These are phyloP conservation scores for Neurospora sp. DNA, from an alignment of 495 filamentous ascomycete genomes.

Conservation along the genomic window DNA sequence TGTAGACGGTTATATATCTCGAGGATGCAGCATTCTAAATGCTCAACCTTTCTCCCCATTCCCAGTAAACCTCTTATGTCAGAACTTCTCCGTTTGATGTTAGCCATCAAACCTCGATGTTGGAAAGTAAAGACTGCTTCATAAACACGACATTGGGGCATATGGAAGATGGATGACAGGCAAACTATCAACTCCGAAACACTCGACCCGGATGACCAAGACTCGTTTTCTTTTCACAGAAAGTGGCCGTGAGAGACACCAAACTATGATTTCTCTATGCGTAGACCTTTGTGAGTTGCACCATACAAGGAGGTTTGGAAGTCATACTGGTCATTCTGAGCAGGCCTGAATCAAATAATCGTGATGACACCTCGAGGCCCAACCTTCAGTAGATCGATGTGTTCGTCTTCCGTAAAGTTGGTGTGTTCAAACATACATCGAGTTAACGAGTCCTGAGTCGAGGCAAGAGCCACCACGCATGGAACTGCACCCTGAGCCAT, in stretches of 20 bases:
- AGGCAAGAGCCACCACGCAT: not conserved
- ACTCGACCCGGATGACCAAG: not conserved
- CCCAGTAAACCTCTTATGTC: not conserved
- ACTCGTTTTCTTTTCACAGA: not conserved
- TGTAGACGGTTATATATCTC: not conserved
- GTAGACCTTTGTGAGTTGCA: not conserved
- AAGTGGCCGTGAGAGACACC: not conserved
- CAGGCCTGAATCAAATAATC: not conserved
- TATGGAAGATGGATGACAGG: not conserved
- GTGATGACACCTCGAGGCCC: slow-evolving; percentile 48
- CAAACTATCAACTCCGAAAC: not conserved
- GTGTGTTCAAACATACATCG: slow-evolving; percentile 9
- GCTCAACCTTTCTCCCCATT: not conserved
- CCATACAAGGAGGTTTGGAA: not conserved
- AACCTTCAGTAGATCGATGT: slow-evolving; percentile 83
- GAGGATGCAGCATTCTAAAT: not conserved
- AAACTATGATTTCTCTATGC: not conserved
- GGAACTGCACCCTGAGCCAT: not conserved
- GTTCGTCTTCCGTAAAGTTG: slow-evolving; percentile 69
- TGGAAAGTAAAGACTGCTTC: not conserved
- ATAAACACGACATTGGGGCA: not conserved
- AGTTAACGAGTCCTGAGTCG: not conserved
- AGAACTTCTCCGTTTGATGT: not conserved
- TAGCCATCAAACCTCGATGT: not conserved
- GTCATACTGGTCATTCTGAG: not conserved